Base-by-base conservation (phyloP, 2,329 filamentous ascomycete genomes). In the Trichoderma atrobrunneum region DNA sequence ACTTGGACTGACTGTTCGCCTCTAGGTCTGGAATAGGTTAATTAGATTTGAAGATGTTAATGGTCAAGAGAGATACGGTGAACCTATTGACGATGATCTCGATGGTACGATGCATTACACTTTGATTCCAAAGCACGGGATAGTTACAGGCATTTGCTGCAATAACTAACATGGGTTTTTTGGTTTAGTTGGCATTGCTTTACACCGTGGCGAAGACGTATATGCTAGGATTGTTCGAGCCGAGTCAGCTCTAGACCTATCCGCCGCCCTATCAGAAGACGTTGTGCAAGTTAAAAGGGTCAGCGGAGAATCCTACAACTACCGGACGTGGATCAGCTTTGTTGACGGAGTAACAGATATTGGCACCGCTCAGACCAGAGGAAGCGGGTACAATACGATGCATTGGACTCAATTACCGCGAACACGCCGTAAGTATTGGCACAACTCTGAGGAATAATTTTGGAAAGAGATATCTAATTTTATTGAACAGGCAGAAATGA, bases 181-280 rank as follows among this genome's bases (percentile, higher is more conserved):
- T 18, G 1, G 16, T 39, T 30, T 59, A 67, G 64, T 67, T 43
- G 64, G 64, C 6, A 67, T 67, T 28, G 64, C 64, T 21, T 59
- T 67, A 59, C 64, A 67, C 64, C 64, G 64, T 67, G 64, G 64
- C 32, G 32, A 67, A 30, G 64, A 67, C 21, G 64, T 67, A 57
- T 59, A 67, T 67, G 64, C 64, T 34, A 67, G 64, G 51, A 43
- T 67, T 30, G 16, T 67, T 28, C 64, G 16, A 59, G 56, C 51
- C 51, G 64, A 67, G 16, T 67, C 64, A 39, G 64, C 64, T 28
- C 30, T 67, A 18, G 64, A 67, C 64, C 32, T 59, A 39, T 67
- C 64, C 12, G 64, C 64, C 24, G 51, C 21, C 51, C 64, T 67
- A 28, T 67, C 64, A 39, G 64, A 39, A 59, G 64, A 67, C 32